Evolutionary conservation across 768 basidiomycete species (phyloP), one percentile per base, ranked within the genome.

Genomic region (Gloeophyllum trabeum): DNA sequence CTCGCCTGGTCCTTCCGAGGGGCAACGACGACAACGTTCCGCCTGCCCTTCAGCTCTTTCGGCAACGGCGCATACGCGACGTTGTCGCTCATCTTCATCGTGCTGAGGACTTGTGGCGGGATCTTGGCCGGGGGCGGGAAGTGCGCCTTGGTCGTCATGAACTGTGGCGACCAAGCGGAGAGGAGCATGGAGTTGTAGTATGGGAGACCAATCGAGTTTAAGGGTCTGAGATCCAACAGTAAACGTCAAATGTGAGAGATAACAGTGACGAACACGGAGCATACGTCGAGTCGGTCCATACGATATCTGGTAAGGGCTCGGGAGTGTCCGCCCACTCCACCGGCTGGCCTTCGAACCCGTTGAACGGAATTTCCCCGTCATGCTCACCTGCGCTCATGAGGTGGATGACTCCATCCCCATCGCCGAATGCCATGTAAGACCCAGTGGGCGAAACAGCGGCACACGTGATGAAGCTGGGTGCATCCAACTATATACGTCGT

Each of bases 381-480:
- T 81, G 79, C 32, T 81, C 74, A 7, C 71, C 71, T 41, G 86
- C 83, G 39, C 83, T 76, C 53, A 91, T 64, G 14, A 98, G 63
- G 61, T 94, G 90, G 3, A 97, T 72, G 4, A 69, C 65, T 14
- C 93, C 92, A 34, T 87, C 81, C 0, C 81, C 79, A 52, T 96
- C 92, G 1, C 91, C 93, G 50, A 93, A 91, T 1, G 89, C 92
- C 54, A 98, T 69, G 53, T 90, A 96, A n/a, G 84, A 78, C 25
- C 86, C 90, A 3, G 83, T 83, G 2, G 87, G 79, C 2, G 91
- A 90, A 22, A 96, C 64, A 2, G 92, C 80, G 44, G 79, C 69
- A 24, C 88, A 80, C 4, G 78, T 88, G 41, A 97, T 59, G 57
- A 79, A 91, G 0, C 87, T 80, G 0, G 77, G 53, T n/a, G 78